Evolutionary conservation across 2,329 filamentous ascomycete species (phyloP).

Genomic region (Raffaelea ambrosiae): DNA sequence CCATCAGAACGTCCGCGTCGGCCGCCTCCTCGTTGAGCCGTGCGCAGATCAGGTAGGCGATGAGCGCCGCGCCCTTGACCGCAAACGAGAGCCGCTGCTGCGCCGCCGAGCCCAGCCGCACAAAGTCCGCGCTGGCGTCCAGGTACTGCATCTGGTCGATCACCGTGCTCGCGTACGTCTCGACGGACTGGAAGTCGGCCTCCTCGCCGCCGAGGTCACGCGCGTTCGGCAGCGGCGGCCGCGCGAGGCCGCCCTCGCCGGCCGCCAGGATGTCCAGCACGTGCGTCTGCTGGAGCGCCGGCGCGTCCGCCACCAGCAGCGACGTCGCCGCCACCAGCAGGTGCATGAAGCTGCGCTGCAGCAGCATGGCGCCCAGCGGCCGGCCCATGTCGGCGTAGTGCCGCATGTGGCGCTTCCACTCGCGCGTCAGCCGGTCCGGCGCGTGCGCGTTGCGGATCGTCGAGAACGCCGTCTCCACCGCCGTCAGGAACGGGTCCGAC

Average conservation of each 20-base stretch:
- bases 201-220: slow-evolving; percentile 34
- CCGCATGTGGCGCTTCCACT: slow-evolving; percentile 81
- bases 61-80: slow-evolving; percentile 74
- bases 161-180: slow-evolving; percentile 62
- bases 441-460: slow-evolving; percentile 74
- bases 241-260: slow-evolving; percentile 19
- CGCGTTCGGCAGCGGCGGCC: slow-evolving; percentile 40
- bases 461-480: slow-evolving; percentile 83
- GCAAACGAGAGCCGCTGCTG: slow-evolving; percentile 82
- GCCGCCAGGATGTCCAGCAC: slow-evolving; percentile 68
- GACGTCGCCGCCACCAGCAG: slow-evolving; percentile 73
- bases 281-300: slow-evolving; percentile 51
- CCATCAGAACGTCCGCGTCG: slow-evolving; percentile 68
- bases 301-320: slow-evolving; percentile 56
- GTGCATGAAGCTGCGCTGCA: slow-evolving; percentile 83
- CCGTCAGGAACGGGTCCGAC: slow-evolving; percentile 76
- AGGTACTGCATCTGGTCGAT: slow-evolving; percentile 77
- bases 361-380: slow-evolving; percentile 81
- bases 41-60: slow-evolving; percentile 78
- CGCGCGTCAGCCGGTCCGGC: slow-evolving; percentile 56
- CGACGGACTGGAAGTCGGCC: slow-evolving; percentile 46
- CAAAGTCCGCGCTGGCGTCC: slow-evolving; percentile 83
- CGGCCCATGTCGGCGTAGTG: slow-evolving; percentile 73
- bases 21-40: slow-evolving; percentile 74
- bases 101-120: slow-evolving; percentile 74